Conservation (phyloP, 1,284 basidiomycete species). For the Coniferiporia sulphurascens region DNA sequence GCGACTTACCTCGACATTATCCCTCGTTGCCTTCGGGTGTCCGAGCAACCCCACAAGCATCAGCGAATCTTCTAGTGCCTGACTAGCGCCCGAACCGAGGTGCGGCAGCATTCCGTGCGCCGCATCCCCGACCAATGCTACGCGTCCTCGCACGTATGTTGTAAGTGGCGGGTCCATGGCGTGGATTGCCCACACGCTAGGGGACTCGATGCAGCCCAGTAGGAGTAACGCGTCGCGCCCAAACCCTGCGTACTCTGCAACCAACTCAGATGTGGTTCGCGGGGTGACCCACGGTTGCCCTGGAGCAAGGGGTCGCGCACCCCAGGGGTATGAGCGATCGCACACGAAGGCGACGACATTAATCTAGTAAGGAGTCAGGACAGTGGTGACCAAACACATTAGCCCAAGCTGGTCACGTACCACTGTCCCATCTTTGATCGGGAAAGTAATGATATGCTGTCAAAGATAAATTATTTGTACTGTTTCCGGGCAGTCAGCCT, state of each 20-base stretch:
- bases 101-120: constrained; percentile 59
- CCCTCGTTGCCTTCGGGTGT: constrained; percentile 37
- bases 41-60: constrained; percentile 45
- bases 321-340: constrained; percentile 34
- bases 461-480: not conserved
- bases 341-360: constrained; percentile 52
- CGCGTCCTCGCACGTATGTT: constrained; percentile 40
- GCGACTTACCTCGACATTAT: constrained; percentile 44
- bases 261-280: constrained; percentile 39
- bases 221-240: constrained; percentile 42
- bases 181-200: constrained; percentile 59
- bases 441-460: constrained; percentile 55
- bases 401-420: constrained; percentile 24
- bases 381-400: not conserved
- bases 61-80: constrained; percentile 58
- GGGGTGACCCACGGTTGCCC: constrained; percentile 43
- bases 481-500: not conserved
- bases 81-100: constrained; percentile 58
- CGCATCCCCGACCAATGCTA: constrained; percentile 57
- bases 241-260: constrained; percentile 44
- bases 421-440: constrained; percentile 40
- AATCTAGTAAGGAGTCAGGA: constrained; percentile 30
- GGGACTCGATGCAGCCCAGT: constrained; percentile 39
- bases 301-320: constrained; percentile 33
- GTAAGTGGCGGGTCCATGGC: constrained; percentile 44